Base-by-base conservation (phyloP, 2,329 filamentous ascomycete species). In the Ceratocystiopsis minuta region DNA sequence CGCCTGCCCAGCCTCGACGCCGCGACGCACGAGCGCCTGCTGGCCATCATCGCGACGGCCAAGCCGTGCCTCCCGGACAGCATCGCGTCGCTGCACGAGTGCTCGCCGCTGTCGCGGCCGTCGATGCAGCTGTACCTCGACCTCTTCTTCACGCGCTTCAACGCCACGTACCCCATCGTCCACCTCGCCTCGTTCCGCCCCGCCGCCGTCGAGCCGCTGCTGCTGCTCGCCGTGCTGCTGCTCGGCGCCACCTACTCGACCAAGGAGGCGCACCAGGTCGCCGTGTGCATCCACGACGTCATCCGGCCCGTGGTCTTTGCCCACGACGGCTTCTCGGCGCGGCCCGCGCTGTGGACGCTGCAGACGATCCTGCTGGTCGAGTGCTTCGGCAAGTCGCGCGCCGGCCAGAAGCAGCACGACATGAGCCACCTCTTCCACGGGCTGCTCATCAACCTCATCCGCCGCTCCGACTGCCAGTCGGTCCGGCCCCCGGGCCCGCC, bases 341-440 rank as follows among this genome's bases (percentile, higher is more conserved):
- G 38, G 12, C 47, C 47, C 2, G 39, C 36, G 16, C 42, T 49
- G n/a, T 49, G 45, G 47, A 41, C 42, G 13, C 37, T 49, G 20
- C 47, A 49, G 41, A 45, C 45, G 1, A 47, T 46, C 7, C 24
- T 49, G 36, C 35, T 49, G 5, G 44, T 49, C 5, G 45, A 49
- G 41, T 49, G 47, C 28, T 47, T 49, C 34, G 45, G 47, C 39
- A 49, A 49, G 40, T 47, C 45, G 4, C 47, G 47, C 5, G 47
- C 47, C 9, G 47, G 47, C 13, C 45, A 49, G 37, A 47, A 46
- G 36, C 47, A 49, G 42, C 47, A 49, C 37, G 47, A 49, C 41
- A 49, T 49, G 45, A 47, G 45, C 35, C 47, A 49, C 31, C 45
- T 49, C 14, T 49, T 49, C 33, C 47, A 49, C 32, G 47, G 47